Evolutionary conservation across 768 basidiomycete species (phyloP).

Genomic region (Boletales sp.): DNA sequence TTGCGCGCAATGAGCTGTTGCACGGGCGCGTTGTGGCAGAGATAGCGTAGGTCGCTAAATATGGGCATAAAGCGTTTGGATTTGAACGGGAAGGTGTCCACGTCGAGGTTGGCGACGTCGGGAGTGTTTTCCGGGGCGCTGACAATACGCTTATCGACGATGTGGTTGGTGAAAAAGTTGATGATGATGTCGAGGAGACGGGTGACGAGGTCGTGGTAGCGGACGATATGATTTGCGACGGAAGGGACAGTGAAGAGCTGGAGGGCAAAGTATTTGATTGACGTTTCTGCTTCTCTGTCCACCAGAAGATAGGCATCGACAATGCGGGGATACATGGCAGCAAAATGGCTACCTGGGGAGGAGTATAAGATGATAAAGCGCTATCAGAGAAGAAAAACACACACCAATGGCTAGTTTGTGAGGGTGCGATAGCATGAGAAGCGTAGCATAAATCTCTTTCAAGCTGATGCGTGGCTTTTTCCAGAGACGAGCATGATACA

Average conservation of each 20-base stretch:
- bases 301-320: constrained; percentile 89
- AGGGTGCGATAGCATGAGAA: constrained; percentile 65
- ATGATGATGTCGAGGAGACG: constrained; percentile 81
- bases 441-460: constrained; percentile 78
- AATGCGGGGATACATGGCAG: constrained; percentile 78
- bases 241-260: constrained; percentile 92
- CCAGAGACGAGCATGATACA: constrained; percentile 84
- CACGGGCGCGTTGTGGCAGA: constrained; percentile 77
- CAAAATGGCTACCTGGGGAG: constrained; percentile 71
- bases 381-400: constrained; percentile 21
- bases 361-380: neutral
- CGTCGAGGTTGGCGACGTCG: constrained; percentile 50
- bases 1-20: constrained; percentile 73
- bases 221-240: constrained; percentile 74
- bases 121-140: constrained; percentile 19
- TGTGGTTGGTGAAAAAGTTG: constrained; percentile 91
- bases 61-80: constrained; percentile 96
- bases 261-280: constrained; percentile 88
- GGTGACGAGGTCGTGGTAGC: constrained; percentile 67
- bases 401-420: constrained; percentile 78
- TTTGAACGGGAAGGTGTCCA: constrained; percentile 85
- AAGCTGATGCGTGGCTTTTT: constrained; percentile 76
- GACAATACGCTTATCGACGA: constrained; percentile 65
- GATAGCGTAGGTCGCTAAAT: constrained; percentile 85
- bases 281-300: constrained; percentile 93